A percentile compares a stretch with the other conserved stretches of the same genome.
These are phyloP conservation scores for Leccinum arenicola DNA, from an alignment of 768 basidiomycete genomes.

Conservation along the genomic window DNA sequence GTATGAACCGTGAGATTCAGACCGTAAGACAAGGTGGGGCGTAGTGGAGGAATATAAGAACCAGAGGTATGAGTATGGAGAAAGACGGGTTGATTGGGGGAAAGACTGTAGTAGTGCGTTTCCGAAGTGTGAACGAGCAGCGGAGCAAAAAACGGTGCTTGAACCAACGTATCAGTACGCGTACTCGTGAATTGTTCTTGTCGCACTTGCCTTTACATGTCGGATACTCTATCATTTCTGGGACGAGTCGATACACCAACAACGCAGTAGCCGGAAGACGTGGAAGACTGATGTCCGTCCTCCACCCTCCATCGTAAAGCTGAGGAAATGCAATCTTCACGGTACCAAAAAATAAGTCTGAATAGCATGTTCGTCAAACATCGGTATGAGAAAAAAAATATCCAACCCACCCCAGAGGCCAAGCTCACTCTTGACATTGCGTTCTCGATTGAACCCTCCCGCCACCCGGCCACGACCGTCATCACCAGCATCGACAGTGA, in stretches of 20 bases:
- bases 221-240: constrained; percentile 22
- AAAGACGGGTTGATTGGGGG: constrained; percentile 21
- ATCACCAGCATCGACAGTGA: constrained; percentile 47
- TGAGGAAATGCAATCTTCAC: constrained; percentile 32
- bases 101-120: constrained; percentile 65
- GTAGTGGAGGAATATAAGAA: constrained; percentile 50
- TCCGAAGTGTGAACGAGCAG: constrained; percentile 71
- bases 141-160: constrained; percentile 58
- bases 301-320: constrained; percentile 34
- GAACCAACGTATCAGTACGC: constrained; percentile 8
- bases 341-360: constrained; percentile 42
- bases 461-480: constrained; percentile 61
- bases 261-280: constrained; percentile 57
- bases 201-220: constrained; percentile 31
- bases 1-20: constrained; percentile 60
- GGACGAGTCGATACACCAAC: constrained; percentile 58
- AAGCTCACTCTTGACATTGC: constrained; percentile 32
- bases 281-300: constrained; percentile 49
- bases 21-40: constrained; percentile 28
- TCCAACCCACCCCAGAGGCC: constrained; percentile 41
- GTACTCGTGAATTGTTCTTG: neutral
- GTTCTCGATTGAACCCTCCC: constrained; percentile 46
- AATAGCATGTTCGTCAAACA: constrained; percentile 1
- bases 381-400: neutral
- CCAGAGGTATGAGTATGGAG: constrained; percentile 69